Base-by-base conservation (phyloP, 1,284 basidiomycete species). In the Pterulicium gracile region DNA sequence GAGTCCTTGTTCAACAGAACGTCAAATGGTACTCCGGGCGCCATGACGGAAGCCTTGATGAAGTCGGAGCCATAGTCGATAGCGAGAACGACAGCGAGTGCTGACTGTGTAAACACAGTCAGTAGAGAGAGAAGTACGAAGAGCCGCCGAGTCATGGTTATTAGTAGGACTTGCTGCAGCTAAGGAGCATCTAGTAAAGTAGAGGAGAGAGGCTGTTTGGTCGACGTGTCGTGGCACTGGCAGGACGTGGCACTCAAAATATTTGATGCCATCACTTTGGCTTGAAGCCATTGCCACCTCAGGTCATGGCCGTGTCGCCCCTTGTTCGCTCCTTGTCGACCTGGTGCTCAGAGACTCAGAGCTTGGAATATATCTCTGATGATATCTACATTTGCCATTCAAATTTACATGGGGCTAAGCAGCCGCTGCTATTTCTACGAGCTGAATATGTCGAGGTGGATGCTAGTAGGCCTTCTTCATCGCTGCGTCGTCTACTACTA, bases 1-100 rank as follows among this genome's bases (percentile, higher is more conserved):
- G 91, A 95, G 63, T 98, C 95, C 61, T 90, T 88, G 67, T 96
- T 94, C 44, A 98, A 72, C 24, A 99, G 73, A 23, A 99, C 90
- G 65, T 99, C 95, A 58, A 98, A 96, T 1, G 95, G 93, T 44
- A 90, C 70, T 35, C 94, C 95, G 1, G 95, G 95, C 60, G 95
- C 95, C 76, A 98, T 88, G 51, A 98, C 72, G 5, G 93, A 94
- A 21, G 92, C 88, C 65, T 98, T 98, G 59, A 92, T 95, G 73
- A 82, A 92, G 67, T 97, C 93, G 35, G 88, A 79, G 60, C 93
- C 94, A 76, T 94, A 95, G 77, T 97, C 93, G 58, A 97, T 89
- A 19, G 91, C 90, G 45, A 97, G 78, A 13, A 96, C 75, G 3
- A 85, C 77, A 23, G 75, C 79, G 39, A 70, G 61, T 20, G 61